phyloP scores from a whole-genome alignment of 768 basidiomycete genomes.

The Calocybe indica region DNA sequence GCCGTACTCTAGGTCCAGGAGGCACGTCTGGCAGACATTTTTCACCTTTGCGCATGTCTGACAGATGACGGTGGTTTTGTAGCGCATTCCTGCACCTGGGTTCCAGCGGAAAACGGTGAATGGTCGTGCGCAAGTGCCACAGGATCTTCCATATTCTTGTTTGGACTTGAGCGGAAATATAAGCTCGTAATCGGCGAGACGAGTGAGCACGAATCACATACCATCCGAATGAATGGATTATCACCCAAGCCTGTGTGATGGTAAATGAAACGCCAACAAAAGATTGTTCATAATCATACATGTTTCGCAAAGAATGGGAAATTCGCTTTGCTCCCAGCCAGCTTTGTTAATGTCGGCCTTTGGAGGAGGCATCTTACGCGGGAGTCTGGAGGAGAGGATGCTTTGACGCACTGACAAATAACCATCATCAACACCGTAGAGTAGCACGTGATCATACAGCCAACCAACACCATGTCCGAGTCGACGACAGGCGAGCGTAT shows the following conservation, averaged over 20 bases:
- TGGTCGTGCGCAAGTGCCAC: constrained; percentile 95
- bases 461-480: background rate
- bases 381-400: constrained; percentile 4
- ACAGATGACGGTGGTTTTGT: constrained; percentile 95
- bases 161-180: constrained; percentile 61
- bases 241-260: constrained; percentile 62
- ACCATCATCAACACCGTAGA: background rate
- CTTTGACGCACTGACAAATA: constrained; percentile 5
- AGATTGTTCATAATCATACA: constrained; percentile 42
- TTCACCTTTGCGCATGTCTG: constrained; percentile 96
- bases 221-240: constrained; percentile 95
- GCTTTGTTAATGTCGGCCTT: constrained; percentile 95
- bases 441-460: background rate
- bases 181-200: constrained; percentile 1
- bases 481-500: constrained; percentile 11
- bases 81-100: constrained; percentile 87
- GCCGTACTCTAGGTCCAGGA: constrained; percentile 94
- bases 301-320: constrained; percentile 91
- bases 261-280: constrained; percentile 2
- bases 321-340: constrained; percentile 91
- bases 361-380: constrained; percentile 44
- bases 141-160: constrained; percentile 93
- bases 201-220: constrained; percentile 25
- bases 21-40: constrained; percentile 96
- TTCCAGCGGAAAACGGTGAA: constrained; percentile 99